Evolutionary conservation across 345 rosid species (phyloP), one percentile per base, ranked within the genome.

Genomic region (Hirschfeldia incana): DNA sequence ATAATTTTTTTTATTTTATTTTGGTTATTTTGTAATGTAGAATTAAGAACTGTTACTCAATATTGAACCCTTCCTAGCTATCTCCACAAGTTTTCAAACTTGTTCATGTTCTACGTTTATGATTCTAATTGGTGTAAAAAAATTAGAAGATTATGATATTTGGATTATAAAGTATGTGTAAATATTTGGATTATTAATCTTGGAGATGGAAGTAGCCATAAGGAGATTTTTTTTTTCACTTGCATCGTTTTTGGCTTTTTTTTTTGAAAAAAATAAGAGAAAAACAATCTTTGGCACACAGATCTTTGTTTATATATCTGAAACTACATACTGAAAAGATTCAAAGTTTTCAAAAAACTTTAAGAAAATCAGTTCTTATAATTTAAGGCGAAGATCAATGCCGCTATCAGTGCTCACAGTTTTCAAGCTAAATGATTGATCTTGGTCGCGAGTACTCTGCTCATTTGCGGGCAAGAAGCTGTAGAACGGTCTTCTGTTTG

Each of bases 371-470:
- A n/a, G 15, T 0, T 8, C 2, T 73, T 73, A 90, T 46, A 90
- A 86, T 83, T 79, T 85, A 27, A 88, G 82, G 65, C 82, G 84
- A 27, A 90, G 91, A 84, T 90, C 94, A 79, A 88, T 83, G 51
- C 67, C 84, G 0, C 69, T 79, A 57, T 87, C 90, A 72, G 37
- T 70, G 57, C 70, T 83, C 34, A 82, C 86, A 4, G 58, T 71
- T 70, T 64, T 77, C 13, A 84, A 65, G 78, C 85, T 17, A 28
- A 82, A 63, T 10, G 69, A 53, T 67, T 73, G 81, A 66, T 86
- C 87, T 44, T 76, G 75, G 8, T 74, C 73, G 65, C 61, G 59
- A 11, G 36, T 65, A 46, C 57, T 74, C 44, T 74, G 80, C 72
- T 86, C 88, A 60, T 73, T 76, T 32, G 84, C 42, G 1, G 72